phyloP scores from a whole-genome alignment of 768 basidiomycete species.

The Wakefieldia striispora region DNA sequence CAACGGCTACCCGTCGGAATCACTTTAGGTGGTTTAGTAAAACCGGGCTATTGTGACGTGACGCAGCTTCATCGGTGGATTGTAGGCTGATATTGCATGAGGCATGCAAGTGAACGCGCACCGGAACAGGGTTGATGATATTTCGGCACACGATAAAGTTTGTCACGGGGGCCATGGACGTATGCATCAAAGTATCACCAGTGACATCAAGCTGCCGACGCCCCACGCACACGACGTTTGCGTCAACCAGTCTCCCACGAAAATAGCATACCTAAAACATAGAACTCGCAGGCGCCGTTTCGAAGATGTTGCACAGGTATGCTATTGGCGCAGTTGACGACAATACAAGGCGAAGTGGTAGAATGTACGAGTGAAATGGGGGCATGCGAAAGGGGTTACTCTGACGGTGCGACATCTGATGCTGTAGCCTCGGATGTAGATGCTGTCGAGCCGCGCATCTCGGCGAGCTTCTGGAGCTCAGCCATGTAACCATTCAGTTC shows the following conservation, averaged over 20 bases:
- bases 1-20: too few relatives aligned
- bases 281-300: too few relatives aligned
- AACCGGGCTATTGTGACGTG: too few relatives aligned
- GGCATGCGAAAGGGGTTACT: conserved; percentile 10
- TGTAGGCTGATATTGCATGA: too few relatives aligned
- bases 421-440: conserved; percentile 1
- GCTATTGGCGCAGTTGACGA: not conserved
- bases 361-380: not conserved
- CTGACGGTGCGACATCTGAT: not conserved
- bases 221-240: not conserved
- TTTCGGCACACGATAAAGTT: too few relatives aligned
- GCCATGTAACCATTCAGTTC: conserved; percentile 33
- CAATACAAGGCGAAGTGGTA: conserved; percentile 7
- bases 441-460: conserved; percentile 6
- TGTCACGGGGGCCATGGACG: too few relatives aligned
- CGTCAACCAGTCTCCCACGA: not conserved
- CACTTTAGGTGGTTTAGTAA: too few relatives aligned
- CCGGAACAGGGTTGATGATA: too few relatives aligned
- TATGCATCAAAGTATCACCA: too few relatives aligned
- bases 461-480: conserved; percentile 27
- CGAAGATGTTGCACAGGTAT: too few relatives aligned
- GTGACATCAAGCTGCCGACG: not conserved
- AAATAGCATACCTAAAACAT: not conserved
- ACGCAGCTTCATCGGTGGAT: too few relatives aligned
- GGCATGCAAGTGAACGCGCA: too few relatives aligned